Evolutionary conservation across 2,329 filamentous ascomycete genomes (phyloP).

Genomic region (Venturia asperata): DNA sequence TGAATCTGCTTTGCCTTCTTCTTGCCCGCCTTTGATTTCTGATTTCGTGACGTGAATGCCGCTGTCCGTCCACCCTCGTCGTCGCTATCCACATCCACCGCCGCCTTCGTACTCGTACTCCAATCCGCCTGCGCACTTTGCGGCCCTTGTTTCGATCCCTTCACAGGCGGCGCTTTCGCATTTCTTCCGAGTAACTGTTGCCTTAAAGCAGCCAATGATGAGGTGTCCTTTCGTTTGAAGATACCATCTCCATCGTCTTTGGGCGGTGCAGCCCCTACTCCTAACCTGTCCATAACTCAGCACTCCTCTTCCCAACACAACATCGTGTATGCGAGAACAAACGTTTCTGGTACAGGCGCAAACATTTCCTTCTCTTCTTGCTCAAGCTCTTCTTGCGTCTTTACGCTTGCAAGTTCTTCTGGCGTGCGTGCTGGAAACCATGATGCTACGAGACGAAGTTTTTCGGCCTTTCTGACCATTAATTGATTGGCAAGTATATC

Average conservation of each 20-base stretch:
- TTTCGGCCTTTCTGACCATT: constrained; percentile 47
- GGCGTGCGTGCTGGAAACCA: constrained; percentile 46
- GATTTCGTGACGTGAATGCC: constrained; percentile 22
- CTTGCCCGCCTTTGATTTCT: neutral
- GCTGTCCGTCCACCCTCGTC: constrained; percentile 22
- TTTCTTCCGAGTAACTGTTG: constrained; percentile 36
- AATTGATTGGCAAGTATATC: constrained; percentile 51
- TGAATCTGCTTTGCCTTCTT: neutral
- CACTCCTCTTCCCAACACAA: neutral
- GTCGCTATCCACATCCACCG: constrained; percentile 2
- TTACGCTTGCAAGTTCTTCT: constrained; percentile 33
- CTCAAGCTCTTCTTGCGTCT: constrained; percentile 40
- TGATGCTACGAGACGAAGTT: constrained; percentile 48
- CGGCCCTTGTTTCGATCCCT: neutral
- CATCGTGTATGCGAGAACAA: constrained; percentile 22
- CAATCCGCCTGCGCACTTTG: neutral
- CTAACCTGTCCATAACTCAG: constrained; percentile 28
- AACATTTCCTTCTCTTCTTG: constrained; percentile 50
- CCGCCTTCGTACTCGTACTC: constrained; percentile 34
- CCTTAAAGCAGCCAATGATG: constrained; percentile 33
- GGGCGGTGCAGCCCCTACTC: constrained; percentile 33
- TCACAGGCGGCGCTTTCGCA: neutral
- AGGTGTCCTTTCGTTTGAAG: constrained; percentile 17
- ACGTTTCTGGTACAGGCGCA: constrained; percentile 48
- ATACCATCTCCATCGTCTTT: constrained; percentile 22